These are phyloP conservation scores for Trametes cubensis DNA, from an alignment of 768 basidiomycete species.

Conservation along the genomic window DNA sequence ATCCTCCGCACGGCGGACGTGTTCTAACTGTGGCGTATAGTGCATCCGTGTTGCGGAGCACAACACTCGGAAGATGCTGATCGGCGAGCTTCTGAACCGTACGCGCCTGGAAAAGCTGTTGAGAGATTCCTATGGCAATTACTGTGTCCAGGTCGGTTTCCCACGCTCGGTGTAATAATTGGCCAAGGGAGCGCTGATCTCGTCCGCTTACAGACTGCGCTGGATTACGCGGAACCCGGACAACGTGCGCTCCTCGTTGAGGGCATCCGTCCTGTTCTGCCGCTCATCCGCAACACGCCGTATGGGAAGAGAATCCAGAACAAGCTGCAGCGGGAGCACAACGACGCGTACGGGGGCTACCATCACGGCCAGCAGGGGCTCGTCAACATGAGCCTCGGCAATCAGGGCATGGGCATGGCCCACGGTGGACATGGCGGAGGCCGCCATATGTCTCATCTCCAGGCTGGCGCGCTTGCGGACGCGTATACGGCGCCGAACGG, in stretches of 20 bases:
- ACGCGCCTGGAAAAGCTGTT: conserved; percentile 93
- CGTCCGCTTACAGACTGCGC: conserved; percentile 68
- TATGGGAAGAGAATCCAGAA: conserved; percentile 99
- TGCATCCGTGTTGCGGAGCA: conserved; percentile 96
- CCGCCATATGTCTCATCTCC: conserved; percentile 63
- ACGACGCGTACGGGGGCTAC: conserved; percentile 65
- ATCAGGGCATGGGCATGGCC: conserved; percentile 53
- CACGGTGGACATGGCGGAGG: conserved; percentile 35
- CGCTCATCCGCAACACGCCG: conserved; percentile 97
- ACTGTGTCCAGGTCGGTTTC: conserved; percentile 79
- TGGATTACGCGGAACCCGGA: conserved; percentile 95
- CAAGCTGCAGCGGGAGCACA: conserved; percentile 91
- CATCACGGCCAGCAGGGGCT: conserved; percentile 63
- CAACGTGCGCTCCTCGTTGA: conserved; percentile 94
- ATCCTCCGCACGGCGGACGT: neutral
- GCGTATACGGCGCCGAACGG: conserved; percentile 65
- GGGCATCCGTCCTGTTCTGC: conserved; percentile 97
- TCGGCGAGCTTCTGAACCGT: conserved; percentile 93
- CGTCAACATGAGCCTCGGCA: conserved; percentile 59
- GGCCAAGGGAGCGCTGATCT: conserved; percentile 5
- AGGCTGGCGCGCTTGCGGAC: conserved; percentile 59
- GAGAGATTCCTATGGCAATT: conserved; percentile 95
- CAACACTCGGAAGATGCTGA: conserved; percentile 88
- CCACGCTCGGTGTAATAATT: neutral
- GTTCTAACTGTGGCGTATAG: conserved; percentile 30